Conservation (phyloP, 1,139 yeast species). For the Fermentozyma sake region DNA sequence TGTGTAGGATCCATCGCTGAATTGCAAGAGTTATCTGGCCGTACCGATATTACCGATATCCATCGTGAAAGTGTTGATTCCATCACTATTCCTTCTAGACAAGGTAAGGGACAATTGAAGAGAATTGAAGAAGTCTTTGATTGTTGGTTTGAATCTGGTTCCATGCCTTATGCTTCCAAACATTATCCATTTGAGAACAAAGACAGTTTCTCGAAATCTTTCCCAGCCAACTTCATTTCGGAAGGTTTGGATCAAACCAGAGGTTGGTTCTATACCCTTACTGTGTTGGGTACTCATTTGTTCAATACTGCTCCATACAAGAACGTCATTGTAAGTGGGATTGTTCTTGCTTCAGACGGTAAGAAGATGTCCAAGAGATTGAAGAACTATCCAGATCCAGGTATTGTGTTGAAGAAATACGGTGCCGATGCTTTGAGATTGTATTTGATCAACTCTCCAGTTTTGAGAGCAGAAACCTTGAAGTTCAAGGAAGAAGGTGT, state of each 20-base stretch:
- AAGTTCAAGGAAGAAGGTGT: conserved; percentile 98
- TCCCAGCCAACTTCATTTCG: conserved; percentile 96
- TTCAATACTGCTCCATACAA: conserved; percentile 91
- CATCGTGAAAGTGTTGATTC: conserved; percentile 92
- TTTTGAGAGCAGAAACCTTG: conserved; percentile 91
- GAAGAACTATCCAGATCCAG: conserved; percentile 97
- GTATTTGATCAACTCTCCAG: conserved; percentile 95
- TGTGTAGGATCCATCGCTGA: conserved; percentile 91
- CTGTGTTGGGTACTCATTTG: conserved; percentile 92
- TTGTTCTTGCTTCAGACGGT: conserved; percentile 96
- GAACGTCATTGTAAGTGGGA: conserved; percentile 94
- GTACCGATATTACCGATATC: conserved; percentile 72
- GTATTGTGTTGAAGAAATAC: conserved; percentile 69
- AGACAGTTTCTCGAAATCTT: conserved; percentile 63
- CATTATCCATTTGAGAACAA: conserved; percentile 93
- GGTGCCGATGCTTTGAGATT: conserved; percentile 98
- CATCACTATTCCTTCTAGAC: conserved; percentile 88
- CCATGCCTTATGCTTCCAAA: conserved; percentile 97
- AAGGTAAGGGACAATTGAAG: conserved; percentile 81
- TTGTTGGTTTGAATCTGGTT: conserved; percentile 99
- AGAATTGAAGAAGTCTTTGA: conserved; percentile 98
- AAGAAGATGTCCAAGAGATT: conserved; percentile 98
- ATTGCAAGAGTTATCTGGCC: conserved; percentile 79
- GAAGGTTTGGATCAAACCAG: conserved; percentile 99
- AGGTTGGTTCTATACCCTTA: conserved; percentile 98